Conservation (phyloP, 139 green algal species). For the Nannochloris sp. region DNA sequence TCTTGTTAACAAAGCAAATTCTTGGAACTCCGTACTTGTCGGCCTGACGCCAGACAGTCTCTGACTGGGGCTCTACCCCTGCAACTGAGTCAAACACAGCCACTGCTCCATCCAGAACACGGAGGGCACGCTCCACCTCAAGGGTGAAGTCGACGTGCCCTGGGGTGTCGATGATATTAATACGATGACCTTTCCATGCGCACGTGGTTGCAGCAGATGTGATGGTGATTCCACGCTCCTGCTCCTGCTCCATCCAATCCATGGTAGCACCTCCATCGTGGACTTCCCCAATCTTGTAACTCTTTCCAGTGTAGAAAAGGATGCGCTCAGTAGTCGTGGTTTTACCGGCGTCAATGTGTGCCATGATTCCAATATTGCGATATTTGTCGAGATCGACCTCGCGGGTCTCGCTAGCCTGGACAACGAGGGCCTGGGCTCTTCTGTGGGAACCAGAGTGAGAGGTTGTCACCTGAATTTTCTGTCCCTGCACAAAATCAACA, state of each 20-base stretch:
- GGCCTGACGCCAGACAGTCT: constrained; percentile 98
- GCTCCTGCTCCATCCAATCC: constrained; percentile 94
- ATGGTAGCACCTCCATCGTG: constrained; percentile 97
- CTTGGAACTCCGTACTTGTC: constrained; percentile 96
- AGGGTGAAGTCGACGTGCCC: constrained; percentile 97
- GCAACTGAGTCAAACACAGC: constrained; percentile 92
- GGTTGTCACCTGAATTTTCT: no score
- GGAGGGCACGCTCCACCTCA: constrained; percentile 96
- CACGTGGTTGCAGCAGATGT: constrained; percentile 95
- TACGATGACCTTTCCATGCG: constrained; percentile 89
- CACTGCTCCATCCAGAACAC: constrained; percentile 96
- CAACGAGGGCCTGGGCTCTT: background rate
- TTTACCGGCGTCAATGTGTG: constrained; percentile 94
- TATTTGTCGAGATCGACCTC: constrained; percentile 74
- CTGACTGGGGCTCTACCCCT: constrained; percentile 95
- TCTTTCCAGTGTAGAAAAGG: constrained; percentile 97
- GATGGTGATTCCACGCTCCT: constrained; percentile 99
- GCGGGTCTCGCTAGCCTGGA: constrained; percentile 15
- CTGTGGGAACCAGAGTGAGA: no score
- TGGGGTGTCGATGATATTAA: constrained; percentile 99
- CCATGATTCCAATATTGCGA: constrained; percentile 99
- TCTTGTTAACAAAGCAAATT: constrained; percentile 99
- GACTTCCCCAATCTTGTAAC: constrained; percentile 99
- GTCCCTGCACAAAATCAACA: no score
- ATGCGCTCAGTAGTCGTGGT: constrained; percentile 98